Base-by-base conservation (phyloP, 495 filamentous ascomycete genomes). In the Penicillium parvum region DNA sequence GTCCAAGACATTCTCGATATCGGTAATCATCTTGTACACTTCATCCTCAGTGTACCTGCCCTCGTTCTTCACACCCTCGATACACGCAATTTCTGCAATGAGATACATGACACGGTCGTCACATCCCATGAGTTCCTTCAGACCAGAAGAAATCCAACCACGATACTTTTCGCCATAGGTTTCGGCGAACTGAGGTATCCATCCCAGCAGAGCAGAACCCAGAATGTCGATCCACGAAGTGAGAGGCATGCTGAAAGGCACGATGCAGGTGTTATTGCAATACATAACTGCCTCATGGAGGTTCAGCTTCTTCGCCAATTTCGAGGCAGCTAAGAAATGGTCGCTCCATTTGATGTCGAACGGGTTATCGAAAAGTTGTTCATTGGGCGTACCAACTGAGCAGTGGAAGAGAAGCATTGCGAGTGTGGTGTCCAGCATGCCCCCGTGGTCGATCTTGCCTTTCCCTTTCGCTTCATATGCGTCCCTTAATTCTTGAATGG, bases 401-500 rank as follows among this genome's bases (percentile, higher is more conserved):
- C 86, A 91, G 53, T 96, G 90, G 74, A 96, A 98, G 71, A 97
- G 90, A 47, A 96, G 95, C 81, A 98, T 90, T 36, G 88, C 92
- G 6, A 98, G 73, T 1, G 91, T 90, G 2, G 92, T 89, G 66
- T 98, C 92, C 9, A 98, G 77, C 49, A 96, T 95, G 55, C 91
- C 74, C 33, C 84, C 75, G 61, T 95, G 89, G 47, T 96, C 72
- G 50, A 79, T 77, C 53, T 98, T 91, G 19, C 74, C 68, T 45
- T 80, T 81, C 22, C 77, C 53, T 98, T 91, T 21, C 74, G 68
- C 45, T 80, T 81, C 22, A 97, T 72, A n/a, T 0, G 91, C 86
- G 46, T 90, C 81, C 67, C 88, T 96, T 1, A 98, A 75, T 47
- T 88, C 78, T 1, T 85, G 81, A 52, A 98, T 86, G 10, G 90